These are phyloP conservation scores for Colletotrichum neosansevieriae DNA, from an alignment of 2,329 filamentous ascomycete species.

Conservation along the genomic window DNA sequence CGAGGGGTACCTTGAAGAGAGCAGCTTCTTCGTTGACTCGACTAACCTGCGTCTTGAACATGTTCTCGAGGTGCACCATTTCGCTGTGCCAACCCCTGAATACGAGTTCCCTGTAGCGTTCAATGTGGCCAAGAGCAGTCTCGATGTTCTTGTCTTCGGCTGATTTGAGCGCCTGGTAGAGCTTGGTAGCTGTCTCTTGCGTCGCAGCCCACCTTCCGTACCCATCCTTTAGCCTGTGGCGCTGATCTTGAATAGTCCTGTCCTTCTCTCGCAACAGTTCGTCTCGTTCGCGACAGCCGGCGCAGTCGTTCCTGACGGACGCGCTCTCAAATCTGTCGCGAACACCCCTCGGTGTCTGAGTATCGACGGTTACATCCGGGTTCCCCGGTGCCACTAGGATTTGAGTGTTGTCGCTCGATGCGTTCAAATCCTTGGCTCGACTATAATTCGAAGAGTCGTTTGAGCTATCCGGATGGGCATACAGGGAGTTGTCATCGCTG, in stretches of 20 bases:
- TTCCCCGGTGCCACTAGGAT: not conserved
- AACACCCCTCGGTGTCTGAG: too few relatives aligned
- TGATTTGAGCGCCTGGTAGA: not conserved
- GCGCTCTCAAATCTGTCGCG: not conserved
- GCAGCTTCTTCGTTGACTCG: slow-evolving; percentile 7
- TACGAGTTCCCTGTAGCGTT: too few relatives aligned
- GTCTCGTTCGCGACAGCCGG: not conserved
- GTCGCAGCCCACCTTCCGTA: not conserved
- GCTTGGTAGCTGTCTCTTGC: not conserved
- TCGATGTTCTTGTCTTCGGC: too few relatives aligned
- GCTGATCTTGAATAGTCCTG: not conserved
- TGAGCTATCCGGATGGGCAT: not conserved
- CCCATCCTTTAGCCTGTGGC: not conserved
- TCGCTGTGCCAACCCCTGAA: too few relatives aligned
- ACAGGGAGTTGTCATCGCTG: not conserved
- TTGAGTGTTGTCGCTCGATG: too few relatives aligned
- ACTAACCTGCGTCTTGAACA: not conserved
- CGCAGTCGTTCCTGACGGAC: not conserved
- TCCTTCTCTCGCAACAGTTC: not conserved
- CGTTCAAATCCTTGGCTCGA: not conserved
- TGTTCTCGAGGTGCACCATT: not conserved
- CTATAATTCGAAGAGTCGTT: too few relatives aligned
- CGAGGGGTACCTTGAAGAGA: not conserved
- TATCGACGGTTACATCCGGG: too few relatives aligned
- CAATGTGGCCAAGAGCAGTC: too few relatives aligned